Base-by-base conservation (phyloP, 75 land plant genomes). In the Selaginella tamariscina region DNA sequence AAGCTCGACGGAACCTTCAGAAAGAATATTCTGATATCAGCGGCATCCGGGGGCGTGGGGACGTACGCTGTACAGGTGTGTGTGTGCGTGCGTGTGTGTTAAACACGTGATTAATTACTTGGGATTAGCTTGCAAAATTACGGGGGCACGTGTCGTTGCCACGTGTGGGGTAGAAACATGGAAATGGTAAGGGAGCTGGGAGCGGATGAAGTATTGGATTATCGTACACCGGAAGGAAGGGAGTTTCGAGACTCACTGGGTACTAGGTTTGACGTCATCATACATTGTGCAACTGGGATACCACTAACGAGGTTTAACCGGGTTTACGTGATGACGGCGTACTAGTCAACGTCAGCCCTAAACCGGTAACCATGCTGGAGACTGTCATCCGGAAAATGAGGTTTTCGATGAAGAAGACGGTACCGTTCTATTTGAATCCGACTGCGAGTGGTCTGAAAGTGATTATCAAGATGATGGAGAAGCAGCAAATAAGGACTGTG, bases 91-190 rank as follows among this genome's bases (percentile, higher is more conserved):
- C 44, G 27, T 28, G 29, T 65, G 11, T 18, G 49, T 5, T 39
- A 39, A 39, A 5, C 49, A 15, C 15, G 15, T 39, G 49, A 15
- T 39, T n/a, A n/a, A n/a, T 39, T 39, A 39, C 49, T 39, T n/a
- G 49, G 49, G 49, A 39, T 39, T 39, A 87, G 79, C 66, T 84
- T 2, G 91, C 87, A n/a, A 87, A 87, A 70, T 87, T 27, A 81
- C 69, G 30, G 79, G 81, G n/a, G 54, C 78, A 0, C 88, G 82
- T 44, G 91, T 87, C 23, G 84, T 86, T 8, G 87, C 91, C 65
- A 24, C 29, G 54, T 70, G 32, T 74, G 66, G 75, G 24, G n/a
- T 49, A 73, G 31, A 56, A 73, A 57, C 39, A 64, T 29, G 57
- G 64, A 21, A 33, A 32, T 32, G 30, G 56, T 24, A 31, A 70